phyloP scores from a whole-genome alignment of 345 rosid species.

The Toxicodendron radicans region DNA sequence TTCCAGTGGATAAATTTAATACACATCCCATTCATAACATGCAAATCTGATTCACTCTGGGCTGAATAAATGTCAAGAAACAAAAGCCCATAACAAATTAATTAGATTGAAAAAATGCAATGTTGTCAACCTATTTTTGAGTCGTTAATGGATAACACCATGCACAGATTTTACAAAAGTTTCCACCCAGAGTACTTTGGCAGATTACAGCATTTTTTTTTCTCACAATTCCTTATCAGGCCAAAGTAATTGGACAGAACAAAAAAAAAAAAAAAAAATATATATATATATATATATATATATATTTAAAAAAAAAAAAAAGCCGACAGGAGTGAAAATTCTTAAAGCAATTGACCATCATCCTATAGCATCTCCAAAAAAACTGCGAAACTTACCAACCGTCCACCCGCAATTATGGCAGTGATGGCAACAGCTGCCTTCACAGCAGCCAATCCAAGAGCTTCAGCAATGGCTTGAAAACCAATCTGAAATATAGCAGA shows the following conservation, averaged over 20 bases:
- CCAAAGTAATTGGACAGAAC: conserved; percentile 10
- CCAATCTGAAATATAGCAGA: conserved; percentile 66
- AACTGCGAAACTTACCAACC: conserved; percentile 63
- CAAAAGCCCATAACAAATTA: not conserved
- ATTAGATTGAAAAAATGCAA: not conserved
- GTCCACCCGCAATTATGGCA: conserved; percentile 97
- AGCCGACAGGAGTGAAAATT: no score
- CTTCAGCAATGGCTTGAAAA: conserved; percentile 96
- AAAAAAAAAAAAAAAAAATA: conserved; percentile 4
- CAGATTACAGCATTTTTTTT: conserved; percentile 1
- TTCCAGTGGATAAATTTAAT: not conserved
- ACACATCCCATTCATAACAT: not conserved
- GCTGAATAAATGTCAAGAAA: not conserved
- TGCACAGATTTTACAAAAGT: conserved; percentile 1
- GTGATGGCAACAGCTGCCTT: conserved; percentile 93
- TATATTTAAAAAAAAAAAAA: no score
- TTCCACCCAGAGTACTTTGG: not conserved
- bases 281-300: no score
- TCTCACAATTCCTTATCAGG: conserved; percentile 14
- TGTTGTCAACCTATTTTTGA: not conserved
- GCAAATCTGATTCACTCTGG: not conserved
- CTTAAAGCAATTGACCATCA: not conserved
- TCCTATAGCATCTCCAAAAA: conserved; percentile 6
- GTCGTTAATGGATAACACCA: not conserved
- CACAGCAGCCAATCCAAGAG: conserved; percentile 97